Conservation (phyloP, 805 yeast species). For the Cyberlindnera suaveolens region DNA sequence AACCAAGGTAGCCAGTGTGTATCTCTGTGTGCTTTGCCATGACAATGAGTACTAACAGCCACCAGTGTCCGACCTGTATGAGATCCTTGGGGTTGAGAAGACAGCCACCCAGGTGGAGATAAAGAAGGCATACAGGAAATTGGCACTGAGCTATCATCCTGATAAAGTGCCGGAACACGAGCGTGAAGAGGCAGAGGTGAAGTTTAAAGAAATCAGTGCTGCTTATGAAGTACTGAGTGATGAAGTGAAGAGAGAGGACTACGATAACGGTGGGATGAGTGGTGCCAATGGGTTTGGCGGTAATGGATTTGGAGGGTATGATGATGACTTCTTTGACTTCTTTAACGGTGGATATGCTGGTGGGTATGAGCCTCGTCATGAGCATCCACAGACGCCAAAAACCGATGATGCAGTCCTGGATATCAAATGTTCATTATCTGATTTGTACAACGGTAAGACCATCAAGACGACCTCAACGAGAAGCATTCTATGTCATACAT, state of each 20-base stretch:
- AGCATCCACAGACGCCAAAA: slow-evolving; percentile 16
- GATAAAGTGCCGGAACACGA: slow-evolving; percentile 73
- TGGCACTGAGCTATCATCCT: slow-evolving; percentile 83
- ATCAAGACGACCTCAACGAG: slow-evolving; percentile 69
- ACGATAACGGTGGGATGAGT: slow-evolving; percentile 46
- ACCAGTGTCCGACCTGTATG: slow-evolving; percentile 37
- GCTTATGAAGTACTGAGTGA: slow-evolving; percentile 84
- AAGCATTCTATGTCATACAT: slow-evolving; percentile 61
- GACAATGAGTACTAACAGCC: slow-evolving; percentile 1
- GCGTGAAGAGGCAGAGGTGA: slow-evolving; percentile 64
- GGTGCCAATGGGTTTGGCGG: slow-evolving; percentile 28
- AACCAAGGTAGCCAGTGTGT: not conserved
- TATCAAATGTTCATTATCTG: slow-evolving; percentile 62
- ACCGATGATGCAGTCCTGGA: slow-evolving; percentile 68
- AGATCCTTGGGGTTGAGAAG: slow-evolving; percentile 59
- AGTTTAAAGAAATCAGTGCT: slow-evolving; percentile 76
- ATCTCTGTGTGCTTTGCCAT: not conserved
- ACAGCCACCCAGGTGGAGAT: slow-evolving; percentile 68
- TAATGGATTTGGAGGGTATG: slow-evolving; percentile 44
- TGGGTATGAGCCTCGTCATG: slow-evolving; percentile 1
- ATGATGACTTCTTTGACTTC: slow-evolving; percentile 75
- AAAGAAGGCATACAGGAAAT: slow-evolving; percentile 75
- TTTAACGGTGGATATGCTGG: slow-evolving; percentile 27
- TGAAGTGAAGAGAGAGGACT: slow-evolving; percentile 51
- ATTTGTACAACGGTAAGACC: slow-evolving; percentile 74